A percentile compares a stretch with the other conserved stretches of the same genome.
Conservation (phyloP, 2,329 filamentous ascomycete species). For the Diaporthe ilicicola region DNA sequence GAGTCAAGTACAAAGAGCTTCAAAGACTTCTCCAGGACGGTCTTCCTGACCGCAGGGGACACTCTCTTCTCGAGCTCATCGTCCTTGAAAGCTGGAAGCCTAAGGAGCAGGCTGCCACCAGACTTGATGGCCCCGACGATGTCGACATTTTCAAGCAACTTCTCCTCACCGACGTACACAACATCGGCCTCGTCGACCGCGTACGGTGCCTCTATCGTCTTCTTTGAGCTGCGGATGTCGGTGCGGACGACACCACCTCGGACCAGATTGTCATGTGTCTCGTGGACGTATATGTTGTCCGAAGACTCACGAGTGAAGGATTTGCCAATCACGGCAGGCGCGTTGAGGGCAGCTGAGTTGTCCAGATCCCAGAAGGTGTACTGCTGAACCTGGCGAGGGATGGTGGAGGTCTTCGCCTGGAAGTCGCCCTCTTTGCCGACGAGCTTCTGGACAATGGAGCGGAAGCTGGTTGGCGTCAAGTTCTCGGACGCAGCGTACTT, state of each 20-base stretch:
- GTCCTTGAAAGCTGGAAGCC: conserved; percentile 81
- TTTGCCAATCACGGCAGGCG: conserved; percentile 68
- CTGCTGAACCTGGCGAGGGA: conserved; percentile 73
- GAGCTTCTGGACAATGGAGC: conserved; percentile 59
- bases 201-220: conserved; percentile 86
- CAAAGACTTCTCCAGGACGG: conserved; percentile 74
- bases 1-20: conserved; percentile 81
- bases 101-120: conserved; percentile 77
- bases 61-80: conserved; percentile 92
- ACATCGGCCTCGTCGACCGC: conserved; percentile 82
- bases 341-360: conserved; percentile 70
- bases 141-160: conserved; percentile 81
- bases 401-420: conserved; percentile 49
- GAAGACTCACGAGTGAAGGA: conserved; percentile 77
- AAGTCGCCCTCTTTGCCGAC: conserved; percentile 51
- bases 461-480: conserved; percentile 64
- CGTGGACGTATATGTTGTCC: conserved; percentile 69
- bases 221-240: conserved; percentile 84
- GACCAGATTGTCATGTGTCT: conserved; percentile 69
- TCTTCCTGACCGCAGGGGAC: conserved; percentile 73
- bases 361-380: conserved; percentile 96
- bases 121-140: conserved; percentile 75
- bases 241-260: conserved; percentile 84
- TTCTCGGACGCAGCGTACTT: conserved; percentile 82
- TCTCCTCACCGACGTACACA: conserved; percentile 79